Percentiles rank a stretch among this genome's conserved stretches.
phyloP scores from a whole-genome alignment of 169 alveolate species.

The Eimeria nieschulzi region DNA sequence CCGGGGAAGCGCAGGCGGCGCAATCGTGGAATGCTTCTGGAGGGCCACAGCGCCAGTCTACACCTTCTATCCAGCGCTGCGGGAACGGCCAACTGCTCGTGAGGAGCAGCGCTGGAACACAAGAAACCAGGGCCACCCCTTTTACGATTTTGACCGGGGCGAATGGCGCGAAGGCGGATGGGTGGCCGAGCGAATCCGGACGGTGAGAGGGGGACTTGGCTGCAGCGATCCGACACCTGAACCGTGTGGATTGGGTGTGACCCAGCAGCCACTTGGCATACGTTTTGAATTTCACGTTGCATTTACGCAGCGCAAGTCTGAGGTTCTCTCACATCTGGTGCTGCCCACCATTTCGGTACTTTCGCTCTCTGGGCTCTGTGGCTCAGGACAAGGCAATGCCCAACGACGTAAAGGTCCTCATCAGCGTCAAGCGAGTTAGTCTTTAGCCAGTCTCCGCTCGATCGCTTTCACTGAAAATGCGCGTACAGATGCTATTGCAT shows the following conservation, averaged over 20 bases:
- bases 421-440: conserved; percentile 32
- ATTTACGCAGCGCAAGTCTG: neutral
- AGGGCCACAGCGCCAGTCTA: conserved; percentile 79
- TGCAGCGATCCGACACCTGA: no score
- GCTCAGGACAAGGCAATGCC: conserved; percentile 47
- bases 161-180: conserved; percentile 90
- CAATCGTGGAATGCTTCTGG: conserved; percentile 84
- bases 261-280: no score
- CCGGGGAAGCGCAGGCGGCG: conserved; percentile 78
- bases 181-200: conserved; percentile 91
- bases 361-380: neutral
- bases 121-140: conserved; percentile 31
- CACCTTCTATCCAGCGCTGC: conserved; percentile 80
- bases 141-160: conserved; percentile 84
- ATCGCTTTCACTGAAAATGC: neutral
- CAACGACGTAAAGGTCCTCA: conserved; percentile 13
- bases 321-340: neutral
- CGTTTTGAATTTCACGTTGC: neutral
- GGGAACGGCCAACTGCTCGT: neutral
- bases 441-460: neutral
- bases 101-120: neutral
- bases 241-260: no score
- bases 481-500: neutral
- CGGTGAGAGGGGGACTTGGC: conserved; percentile 72
- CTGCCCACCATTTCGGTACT: neutral